Conservation (phyloP, 2,329 filamentous ascomycete genomes). For the Plectosphaerella sp. region DNA sequence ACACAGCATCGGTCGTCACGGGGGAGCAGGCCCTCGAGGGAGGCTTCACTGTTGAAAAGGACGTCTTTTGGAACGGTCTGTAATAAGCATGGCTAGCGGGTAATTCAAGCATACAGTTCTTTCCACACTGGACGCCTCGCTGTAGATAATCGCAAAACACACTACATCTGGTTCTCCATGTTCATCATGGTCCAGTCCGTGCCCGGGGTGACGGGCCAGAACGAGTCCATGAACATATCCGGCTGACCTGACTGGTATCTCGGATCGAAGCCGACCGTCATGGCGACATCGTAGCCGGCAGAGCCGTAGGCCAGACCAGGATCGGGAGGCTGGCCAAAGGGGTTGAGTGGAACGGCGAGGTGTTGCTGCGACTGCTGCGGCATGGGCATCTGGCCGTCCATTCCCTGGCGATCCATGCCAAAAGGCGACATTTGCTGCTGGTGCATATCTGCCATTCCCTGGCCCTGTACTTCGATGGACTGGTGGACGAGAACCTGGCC, state of each 20-base stretch:
- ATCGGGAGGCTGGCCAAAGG: neutral
- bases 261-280: neutral
- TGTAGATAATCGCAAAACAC: constrained; percentile 23
- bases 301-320: constrained; percentile 1
- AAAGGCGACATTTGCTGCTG: neutral
- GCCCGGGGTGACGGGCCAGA: neutral
- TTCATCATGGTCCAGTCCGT: neutral
- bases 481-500: neutral
- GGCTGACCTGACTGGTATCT: neutral
- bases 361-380: neutral
- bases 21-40: neutral
- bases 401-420: neutral
- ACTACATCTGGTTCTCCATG: constrained; percentile 9
- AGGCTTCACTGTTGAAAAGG: neutral
- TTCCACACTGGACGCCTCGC: constrained; percentile 19
- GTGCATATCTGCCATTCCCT: neutral
- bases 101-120: too few species aligned
- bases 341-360: neutral
- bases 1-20: neutral
- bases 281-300: neutral
- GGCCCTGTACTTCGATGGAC: neutral
- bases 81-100: neutral
- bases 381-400: neutral
- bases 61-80: neutral
- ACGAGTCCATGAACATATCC: neutral